Percentiles rank a stretch among this genome's conserved stretches.
Evolutionary conservation across 2,329 filamentous ascomycete genomes (phyloP).

Genomic region (Ceratocystis eucalypticola): DNA sequence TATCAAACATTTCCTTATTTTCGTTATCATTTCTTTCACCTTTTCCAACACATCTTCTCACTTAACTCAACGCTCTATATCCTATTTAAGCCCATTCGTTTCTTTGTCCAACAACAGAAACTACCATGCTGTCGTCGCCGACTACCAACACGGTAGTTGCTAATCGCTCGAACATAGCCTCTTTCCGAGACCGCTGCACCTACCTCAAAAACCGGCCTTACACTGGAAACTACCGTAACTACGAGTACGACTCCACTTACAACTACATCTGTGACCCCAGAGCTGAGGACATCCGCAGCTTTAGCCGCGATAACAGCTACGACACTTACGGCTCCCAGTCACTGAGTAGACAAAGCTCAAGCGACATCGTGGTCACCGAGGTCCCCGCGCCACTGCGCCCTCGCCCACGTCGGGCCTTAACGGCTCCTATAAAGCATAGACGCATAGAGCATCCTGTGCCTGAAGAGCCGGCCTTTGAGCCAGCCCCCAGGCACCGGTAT

Average conservation of each 20-base stretch:
- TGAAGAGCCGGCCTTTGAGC: neutral
- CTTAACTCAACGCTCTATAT: neutral
- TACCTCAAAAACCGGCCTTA: neutral
- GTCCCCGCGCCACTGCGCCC: neutral
- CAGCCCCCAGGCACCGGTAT: neutral
- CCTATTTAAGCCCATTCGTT: neutral
- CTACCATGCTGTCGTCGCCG: neutral
- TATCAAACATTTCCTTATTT: neutral
- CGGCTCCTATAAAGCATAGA: neutral
- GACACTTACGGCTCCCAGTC: neutral
- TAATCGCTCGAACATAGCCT: neutral
- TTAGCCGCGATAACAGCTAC: no score
- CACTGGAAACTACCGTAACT: neutral
- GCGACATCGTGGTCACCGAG: conserved; percentile 7
- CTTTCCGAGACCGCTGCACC: neutral
- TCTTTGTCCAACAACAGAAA: neutral
- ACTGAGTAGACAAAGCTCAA: neutral
- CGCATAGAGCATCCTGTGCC: neutral
- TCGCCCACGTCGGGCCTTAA: conserved; percentile 27
- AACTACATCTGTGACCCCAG: neutral
- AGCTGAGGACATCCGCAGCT: neutral
- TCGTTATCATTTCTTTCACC: neutral
- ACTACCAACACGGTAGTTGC: neutral
- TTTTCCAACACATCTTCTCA: neutral
- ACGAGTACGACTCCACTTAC: neutral